phyloP scores from a whole-genome alignment of 345 rosid genomes.

The Sisymbrium irio region DNA sequence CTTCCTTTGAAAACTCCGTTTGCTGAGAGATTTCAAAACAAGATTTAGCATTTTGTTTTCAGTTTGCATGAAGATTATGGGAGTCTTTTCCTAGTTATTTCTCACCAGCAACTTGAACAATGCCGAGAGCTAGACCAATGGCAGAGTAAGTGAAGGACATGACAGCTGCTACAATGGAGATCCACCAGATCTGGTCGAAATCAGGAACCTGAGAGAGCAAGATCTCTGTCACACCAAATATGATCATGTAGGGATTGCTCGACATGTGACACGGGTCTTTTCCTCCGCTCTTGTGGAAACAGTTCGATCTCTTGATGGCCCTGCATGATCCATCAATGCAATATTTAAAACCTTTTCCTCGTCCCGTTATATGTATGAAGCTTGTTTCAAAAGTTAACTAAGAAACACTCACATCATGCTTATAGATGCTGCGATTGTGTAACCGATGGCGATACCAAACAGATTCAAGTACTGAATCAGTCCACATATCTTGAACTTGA shows the following conservation, averaged over 20 bases:
- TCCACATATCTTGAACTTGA: conserved; percentile 66
- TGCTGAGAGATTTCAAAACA: conserved; percentile 29
- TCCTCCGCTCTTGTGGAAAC: conserved; percentile 65
- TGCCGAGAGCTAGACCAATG: conserved; percentile 86
- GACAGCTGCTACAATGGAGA: conserved; percentile 81
- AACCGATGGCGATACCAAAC: conserved; percentile 65
- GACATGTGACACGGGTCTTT: conserved; percentile 61
- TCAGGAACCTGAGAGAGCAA: conserved; percentile 79
- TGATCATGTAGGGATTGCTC: conserved; percentile 72
- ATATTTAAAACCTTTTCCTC: background rate
- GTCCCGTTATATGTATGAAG: background rate
- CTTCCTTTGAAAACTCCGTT: conserved; percentile 60
- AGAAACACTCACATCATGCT: conserved; percentile 64
- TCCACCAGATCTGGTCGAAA: conserved; percentile 88
- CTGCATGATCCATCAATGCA: conserved; percentile 35
- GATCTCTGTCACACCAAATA: conserved; percentile 62
- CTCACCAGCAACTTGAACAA: conserved; percentile 62
- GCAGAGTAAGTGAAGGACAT: conserved; percentile 94
- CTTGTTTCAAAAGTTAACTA: background rate
- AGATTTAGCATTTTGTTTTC: background rate
- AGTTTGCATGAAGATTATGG: background rate
- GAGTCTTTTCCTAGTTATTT: background rate
- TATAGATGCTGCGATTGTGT: conserved; percentile 75
- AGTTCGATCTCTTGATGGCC: conserved; percentile 78
- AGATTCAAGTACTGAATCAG: conserved; percentile 63